Percentiles rank a stretch among this genome's conserved stretches.
Evolutionary conservation across 257 asterid genomes (phyloP).

Genomic region (Petunia axillaris): DNA sequence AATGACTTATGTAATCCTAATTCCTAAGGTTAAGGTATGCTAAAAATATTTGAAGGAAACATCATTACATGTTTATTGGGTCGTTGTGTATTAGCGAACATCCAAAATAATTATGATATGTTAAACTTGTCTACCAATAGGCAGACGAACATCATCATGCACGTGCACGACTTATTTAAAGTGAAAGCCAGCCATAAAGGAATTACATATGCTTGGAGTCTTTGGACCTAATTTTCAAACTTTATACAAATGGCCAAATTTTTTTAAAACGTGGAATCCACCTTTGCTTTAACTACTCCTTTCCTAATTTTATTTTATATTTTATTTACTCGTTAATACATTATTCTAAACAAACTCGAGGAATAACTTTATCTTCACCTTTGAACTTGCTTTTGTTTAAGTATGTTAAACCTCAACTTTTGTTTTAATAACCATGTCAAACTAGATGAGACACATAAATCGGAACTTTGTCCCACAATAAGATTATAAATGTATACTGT

Average conservation of each 20-base stretch:
- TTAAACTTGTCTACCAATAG: not conserved
- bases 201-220: not conserved
- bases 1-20: not conserved
- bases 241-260: conserved; percentile 6
- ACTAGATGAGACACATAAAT: not conserved
- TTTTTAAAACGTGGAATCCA: conserved; percentile 8
- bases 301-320: not conserved
- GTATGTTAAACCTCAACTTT: not conserved
- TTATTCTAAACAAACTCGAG: not conserved
- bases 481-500: not conserved
- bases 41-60: not conserved
- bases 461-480: not conserved
- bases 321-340: not conserved
- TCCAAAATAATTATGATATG: conserved; percentile 12
- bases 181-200: not conserved
- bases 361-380: conserved; percentile 2
- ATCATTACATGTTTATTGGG: conserved; percentile 13
- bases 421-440: not conserved
- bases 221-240: conserved; percentile 5
- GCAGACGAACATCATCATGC: conserved; percentile 16
- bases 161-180: conserved; percentile 3
- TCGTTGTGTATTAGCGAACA: not conserved
- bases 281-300: not conserved
- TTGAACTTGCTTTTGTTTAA: not conserved
- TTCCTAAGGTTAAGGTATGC: not conserved